A percentile compares a stretch with the other conserved stretches of the same genome.
Evolutionary conservation across 2,329 filamentous ascomycete genomes (phyloP).

Genomic region (Chaetomium globosum): DNA sequence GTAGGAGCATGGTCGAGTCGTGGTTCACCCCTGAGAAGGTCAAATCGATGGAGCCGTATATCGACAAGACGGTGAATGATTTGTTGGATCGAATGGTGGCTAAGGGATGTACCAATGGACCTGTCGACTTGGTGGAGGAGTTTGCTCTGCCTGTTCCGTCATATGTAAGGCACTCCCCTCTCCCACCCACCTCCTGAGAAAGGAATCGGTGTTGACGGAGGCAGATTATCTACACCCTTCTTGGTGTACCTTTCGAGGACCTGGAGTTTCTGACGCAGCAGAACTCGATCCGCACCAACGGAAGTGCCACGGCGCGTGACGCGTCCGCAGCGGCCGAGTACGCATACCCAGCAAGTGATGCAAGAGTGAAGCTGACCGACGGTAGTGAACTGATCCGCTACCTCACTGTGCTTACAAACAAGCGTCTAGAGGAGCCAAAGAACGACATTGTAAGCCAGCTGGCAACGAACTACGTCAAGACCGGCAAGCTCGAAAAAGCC

Average conservation of each 20-base stretch:
- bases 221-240: constrained; percentile 54
- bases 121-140: constrained; percentile 51
- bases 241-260: constrained; percentile 53
- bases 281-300: constrained; percentile 51
- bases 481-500: constrained; percentile 45
- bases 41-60: constrained; percentile 48
- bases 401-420: constrained; percentile 48
- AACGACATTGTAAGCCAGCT: constrained; percentile 53
- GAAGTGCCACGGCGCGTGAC: constrained; percentile 51
- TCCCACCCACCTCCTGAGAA: neutral
- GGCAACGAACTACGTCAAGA: constrained; percentile 46
- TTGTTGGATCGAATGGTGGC: constrained; percentile 47
- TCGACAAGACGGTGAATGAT: constrained; percentile 50
- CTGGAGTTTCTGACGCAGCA: constrained; percentile 51
- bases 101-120: constrained; percentile 43
- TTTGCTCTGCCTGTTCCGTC: constrained; percentile 54
- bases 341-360: neutral
- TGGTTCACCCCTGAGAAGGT: constrained; percentile 48
- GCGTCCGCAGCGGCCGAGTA: constrained; percentile 50
- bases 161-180: constrained; percentile 41
- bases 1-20: constrained; percentile 50
- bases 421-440: constrained; percentile 45
- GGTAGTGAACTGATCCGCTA: constrained; percentile 49
- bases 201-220: neutral
- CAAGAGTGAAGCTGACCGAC: no score